Evolutionary conservation across 1,139 yeast genomes (phyloP), one percentile per base, ranked within the genome.

Genomic region (Spathaspora sp.): DNA sequence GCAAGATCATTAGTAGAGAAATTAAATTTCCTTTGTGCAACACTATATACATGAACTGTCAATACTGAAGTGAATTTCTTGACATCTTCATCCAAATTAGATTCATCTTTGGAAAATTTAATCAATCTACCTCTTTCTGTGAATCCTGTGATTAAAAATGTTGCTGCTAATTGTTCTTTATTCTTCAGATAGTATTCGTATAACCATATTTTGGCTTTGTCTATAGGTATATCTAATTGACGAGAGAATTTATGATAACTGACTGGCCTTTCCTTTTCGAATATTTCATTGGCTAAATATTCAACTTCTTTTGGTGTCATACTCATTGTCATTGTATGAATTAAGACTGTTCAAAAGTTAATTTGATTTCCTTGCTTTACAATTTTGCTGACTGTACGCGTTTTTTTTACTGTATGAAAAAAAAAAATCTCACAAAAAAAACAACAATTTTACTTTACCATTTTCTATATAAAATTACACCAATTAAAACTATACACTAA

Each of bases 11-110:
- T 51, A 4, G 50, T 44, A 15, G 64, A 47, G 23, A 58, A 51
- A 1, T 51, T 43, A 16, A 52, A 50, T 7, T 57, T 56, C 46
- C 55, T 59, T 34, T 55, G 49, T 34, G 53, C 51, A 26, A 74
- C 53, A 37, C 70, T 48, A 53, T 71, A 73, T 1, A 72, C 59
- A 43, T 68, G 75, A 4, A 72, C 62, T 7, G 65, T 57, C 13
- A 52, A 41, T 1, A 72, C 55, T 1, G 43, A 18, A 15, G 57
- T 60, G 40, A 68, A 65, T 15, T 37, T 16, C n/a, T 52, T 48
- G 23, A 59, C 31, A 27, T 51, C 58, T 2, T 54, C 49, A 4
- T 55, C 58, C 40, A 64, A 46, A 2, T 53, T 52, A 4, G 40
- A 39, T 39, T 59, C 62, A 43, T 59, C 59, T 3, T 56, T 54